Percentiles rank a stretch among this genome's conserved stretches.
Conservation (phyloP, 2,329 filamentous ascomycete genomes). For the Aspergillus sp. region DNA sequence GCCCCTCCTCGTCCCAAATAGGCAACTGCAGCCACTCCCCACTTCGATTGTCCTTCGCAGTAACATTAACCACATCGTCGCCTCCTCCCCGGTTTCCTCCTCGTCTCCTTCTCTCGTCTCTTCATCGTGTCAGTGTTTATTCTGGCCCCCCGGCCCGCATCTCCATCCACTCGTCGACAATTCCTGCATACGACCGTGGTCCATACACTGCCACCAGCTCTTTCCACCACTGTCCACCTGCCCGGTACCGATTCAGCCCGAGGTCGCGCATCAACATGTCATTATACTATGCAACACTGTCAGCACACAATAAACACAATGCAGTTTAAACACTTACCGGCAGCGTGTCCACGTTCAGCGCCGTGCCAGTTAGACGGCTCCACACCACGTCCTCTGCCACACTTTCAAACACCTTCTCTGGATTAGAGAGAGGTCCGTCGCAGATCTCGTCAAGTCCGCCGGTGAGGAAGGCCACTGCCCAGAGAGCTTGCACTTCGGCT, state of each 20-base stretch:
- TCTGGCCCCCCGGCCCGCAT: not conserved
- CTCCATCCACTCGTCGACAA: conserved; percentile 26
- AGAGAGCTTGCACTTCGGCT: conserved; percentile 15
- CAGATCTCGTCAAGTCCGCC: conserved; percentile 16
- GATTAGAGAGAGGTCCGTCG: not conserved
- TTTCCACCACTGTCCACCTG: conserved; percentile 18
- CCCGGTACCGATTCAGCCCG: conserved; percentile 23
- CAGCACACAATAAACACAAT: not conserved
- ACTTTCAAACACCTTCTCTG: conserved; percentile 7
- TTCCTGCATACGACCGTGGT: conserved; percentile 24
- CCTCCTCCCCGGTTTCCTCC: not conserved
- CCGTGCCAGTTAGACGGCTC: conserved; percentile 19
- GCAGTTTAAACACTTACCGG: conserved; percentile 13
- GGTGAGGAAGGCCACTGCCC: conserved; percentile 24
- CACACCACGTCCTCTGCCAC: conserved; percentile 25
- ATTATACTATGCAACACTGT: conserved; percentile 21
- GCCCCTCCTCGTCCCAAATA: not conserved
- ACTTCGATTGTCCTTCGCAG: not conserved
- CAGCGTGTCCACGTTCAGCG: conserved; percentile 23
- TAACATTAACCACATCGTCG: not conserved
- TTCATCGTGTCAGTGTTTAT: not conserved
- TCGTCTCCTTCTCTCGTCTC: not conserved
- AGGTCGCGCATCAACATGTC: conserved; percentile 25
- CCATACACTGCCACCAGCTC: conserved; percentile 24
- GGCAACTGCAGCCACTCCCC: not conserved